Evolutionary conservation across 768 basidiomycete genomes (phyloP).

Genomic region (Amanita brunnescens): DNA sequence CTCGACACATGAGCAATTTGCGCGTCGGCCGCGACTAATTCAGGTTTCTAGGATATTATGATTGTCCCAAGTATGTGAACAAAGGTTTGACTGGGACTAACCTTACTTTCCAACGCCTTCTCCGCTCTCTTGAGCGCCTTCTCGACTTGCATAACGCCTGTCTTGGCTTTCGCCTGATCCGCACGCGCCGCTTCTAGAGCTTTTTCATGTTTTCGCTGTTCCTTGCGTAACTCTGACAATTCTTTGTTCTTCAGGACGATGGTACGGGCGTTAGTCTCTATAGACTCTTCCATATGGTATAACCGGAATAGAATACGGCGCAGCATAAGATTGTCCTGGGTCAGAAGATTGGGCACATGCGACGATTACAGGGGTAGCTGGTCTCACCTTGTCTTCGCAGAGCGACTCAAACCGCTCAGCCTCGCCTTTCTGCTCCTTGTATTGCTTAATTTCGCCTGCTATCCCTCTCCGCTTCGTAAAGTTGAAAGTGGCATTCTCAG

Average conservation of each 20-base stretch:
- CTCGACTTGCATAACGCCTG: conserved; percentile 74
- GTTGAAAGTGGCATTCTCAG: conserved; percentile 90
- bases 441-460: conserved; percentile 91
- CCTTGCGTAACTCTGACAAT: conserved; percentile 56
- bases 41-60: conserved; percentile 56
- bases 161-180: conserved; percentile 72
- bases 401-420: conserved; percentile 81
- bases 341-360: background rate
- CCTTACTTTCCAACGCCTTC: conserved; percentile 80
- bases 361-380: background rate
- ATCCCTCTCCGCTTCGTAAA: conserved; percentile 92
- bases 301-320: conserved; percentile 81
- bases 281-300: conserved; percentile 80
- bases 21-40: conserved; percentile 73
- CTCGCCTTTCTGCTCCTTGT: conserved; percentile 93
- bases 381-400: conserved; percentile 60
- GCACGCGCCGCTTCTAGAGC: conserved; percentile 66
- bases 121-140: conserved; percentile 85
- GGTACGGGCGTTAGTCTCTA: conserved; percentile 60
- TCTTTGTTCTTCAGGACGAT: conserved; percentile 71
- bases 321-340: conserved; percentile 73
- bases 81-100: conserved; percentile 19
- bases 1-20: conserved; percentile 82
- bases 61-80: background rate
- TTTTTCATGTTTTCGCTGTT: conserved; percentile 63